Evolutionary conservation across 345 rosid species (phyloP).

Genomic region (Trapa bicornis): DNA sequence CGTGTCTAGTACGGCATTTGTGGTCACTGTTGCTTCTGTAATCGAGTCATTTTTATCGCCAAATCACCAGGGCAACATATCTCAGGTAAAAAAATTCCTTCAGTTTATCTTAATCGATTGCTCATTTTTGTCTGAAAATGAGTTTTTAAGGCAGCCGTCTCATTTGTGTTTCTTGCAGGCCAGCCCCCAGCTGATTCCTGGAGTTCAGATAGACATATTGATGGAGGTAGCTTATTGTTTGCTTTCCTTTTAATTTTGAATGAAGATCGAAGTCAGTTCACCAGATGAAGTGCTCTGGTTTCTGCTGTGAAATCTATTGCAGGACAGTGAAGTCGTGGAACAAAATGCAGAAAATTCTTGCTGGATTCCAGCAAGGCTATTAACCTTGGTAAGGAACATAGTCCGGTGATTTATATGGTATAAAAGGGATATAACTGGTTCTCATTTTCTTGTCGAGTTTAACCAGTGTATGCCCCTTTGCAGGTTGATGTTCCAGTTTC

Average conservation of each 20-base stretch:
- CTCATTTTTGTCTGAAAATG: conserved; percentile 1
- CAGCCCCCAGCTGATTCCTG: conserved; percentile 54
- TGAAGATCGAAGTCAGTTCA: background rate
- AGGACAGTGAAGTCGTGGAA: conserved; percentile 26
- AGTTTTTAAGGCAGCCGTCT: conserved; percentile 6
- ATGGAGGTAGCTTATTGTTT: conserved; percentile 42
- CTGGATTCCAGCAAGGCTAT: conserved; percentile 45
- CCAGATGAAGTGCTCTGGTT: background rate
- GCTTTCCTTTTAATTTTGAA: conserved; percentile 1
- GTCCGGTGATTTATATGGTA: background rate
- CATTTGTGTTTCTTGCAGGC: conserved; percentile 32
- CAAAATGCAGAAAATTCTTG: conserved; percentile 23
- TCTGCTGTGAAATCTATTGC: conserved; percentile 13
- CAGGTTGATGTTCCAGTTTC: conserved; percentile 82
- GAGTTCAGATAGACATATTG: conserved; percentile 64
- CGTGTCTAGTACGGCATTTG: conserved; percentile 26
- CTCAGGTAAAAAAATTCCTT: conserved; percentile 32
- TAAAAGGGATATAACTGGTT: background rate
- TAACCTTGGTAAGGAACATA: conserved; percentile 41
- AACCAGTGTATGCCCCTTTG: conserved; percentile 10
- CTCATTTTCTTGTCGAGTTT: background rate
- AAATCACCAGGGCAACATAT: conserved; percentile 26
- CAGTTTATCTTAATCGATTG: background rate
- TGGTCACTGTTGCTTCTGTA: conserved; percentile 76
- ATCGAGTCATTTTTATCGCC: conserved; percentile 59